Evolutionary conservation across 768 basidiomycete genomes (phyloP).

Genomic region (Leccinellum rugosiceps): DNA sequence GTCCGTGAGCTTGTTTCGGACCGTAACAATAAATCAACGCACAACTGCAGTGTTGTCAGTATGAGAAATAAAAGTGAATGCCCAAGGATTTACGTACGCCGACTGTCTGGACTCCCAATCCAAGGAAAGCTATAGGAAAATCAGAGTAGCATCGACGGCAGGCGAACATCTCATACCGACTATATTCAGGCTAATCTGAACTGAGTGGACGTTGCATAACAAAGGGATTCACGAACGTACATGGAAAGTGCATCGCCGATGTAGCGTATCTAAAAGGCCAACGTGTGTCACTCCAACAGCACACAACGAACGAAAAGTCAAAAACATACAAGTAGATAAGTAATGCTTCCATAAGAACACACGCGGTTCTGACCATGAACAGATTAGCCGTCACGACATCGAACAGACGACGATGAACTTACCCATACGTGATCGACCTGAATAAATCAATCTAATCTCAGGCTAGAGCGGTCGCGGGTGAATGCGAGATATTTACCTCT

Average conservation of each 20-base stretch:
- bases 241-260: constrained; percentile 18
- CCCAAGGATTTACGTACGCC: constrained; percentile 4
- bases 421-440: constrained; percentile 24
- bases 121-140: constrained; percentile 13
- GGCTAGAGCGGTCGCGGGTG: neutral
- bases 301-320: neutral
- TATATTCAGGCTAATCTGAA: constrained; percentile 8
- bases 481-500: constrained; percentile 10
- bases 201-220: neutral
- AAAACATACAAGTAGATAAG: constrained; percentile 8
- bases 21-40: neutral
- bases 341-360: neutral
- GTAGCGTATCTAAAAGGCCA: constrained; percentile 18
- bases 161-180: neutral
- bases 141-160: neutral
- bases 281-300: neutral
- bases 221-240: constrained; percentile 2
- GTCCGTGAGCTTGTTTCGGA: neutral
- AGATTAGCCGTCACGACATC: neutral
- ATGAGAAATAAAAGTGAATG: neutral
- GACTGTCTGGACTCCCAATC: neutral
- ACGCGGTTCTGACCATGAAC: neutral
- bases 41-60: constrained; percentile 16
- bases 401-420: neutral
- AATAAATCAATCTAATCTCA: neutral